Evolutionary conservation across 2,329 filamentous ascomycete species (phyloP).

Genomic region (Clonostachys solani): DNA sequence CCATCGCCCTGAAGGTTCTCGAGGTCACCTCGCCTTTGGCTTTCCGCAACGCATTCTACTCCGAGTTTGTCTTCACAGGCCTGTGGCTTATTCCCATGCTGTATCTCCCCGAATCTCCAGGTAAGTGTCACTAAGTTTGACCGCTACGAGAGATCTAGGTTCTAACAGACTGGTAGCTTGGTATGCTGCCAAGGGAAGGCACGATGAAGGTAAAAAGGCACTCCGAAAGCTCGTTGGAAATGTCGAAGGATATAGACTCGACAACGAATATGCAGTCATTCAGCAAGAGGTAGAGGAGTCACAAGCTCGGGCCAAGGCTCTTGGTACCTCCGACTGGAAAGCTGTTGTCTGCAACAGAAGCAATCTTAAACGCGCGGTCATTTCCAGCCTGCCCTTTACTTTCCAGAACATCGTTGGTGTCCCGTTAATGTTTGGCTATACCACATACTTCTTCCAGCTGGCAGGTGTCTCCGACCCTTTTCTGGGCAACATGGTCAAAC

Average conservation of each 20-base stretch:
- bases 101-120: neutral
- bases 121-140: too few species aligned
- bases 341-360: neutral
- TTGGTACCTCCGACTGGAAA: slow-evolving; percentile 3
- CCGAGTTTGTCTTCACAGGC: too few species aligned
- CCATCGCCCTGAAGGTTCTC: too few species aligned
- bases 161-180: neutral
- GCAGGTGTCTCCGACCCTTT: slow-evolving; percentile 12
- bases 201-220: slow-evolving; percentile 9
- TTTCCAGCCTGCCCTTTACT: slow-evolving; percentile 11
- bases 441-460: slow-evolving; percentile 14
- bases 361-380: slow-evolving; percentile 11
- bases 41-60: too few species aligned
- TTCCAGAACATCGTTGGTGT: slow-evolving; percentile 13
- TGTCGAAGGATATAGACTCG: neutral
- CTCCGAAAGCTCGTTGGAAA: neutral
- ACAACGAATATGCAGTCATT: slow-evolving; percentile 12
- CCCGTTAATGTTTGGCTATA: slow-evolving; percentile 13
- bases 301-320: neutral
- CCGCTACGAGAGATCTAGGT: too few species aligned
- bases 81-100: too few species aligned
- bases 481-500: slow-evolving; percentile 9
- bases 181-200: slow-evolving; percentile 3
- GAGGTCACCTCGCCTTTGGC: too few species aligned
- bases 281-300: slow-evolving; percentile 5